Conservation (phyloP, 2,329 filamentous ascomycete species). For the Herpotrichia juniperi region DNA sequence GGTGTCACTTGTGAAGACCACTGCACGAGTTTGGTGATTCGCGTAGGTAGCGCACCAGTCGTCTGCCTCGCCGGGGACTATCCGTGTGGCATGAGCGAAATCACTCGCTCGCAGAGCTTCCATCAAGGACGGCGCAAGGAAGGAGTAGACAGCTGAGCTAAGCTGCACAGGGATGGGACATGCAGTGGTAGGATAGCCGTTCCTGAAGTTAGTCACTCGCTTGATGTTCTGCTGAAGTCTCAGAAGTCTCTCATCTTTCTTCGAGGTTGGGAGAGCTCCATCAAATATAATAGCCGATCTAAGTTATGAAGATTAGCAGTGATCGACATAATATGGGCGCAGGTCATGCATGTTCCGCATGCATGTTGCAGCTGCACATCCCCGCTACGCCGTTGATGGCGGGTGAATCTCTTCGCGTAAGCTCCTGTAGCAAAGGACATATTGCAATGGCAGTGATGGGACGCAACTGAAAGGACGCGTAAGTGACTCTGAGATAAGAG, state of each 20-base stretch:
- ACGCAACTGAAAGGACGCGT: background rate
- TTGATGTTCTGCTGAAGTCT: slow-evolving; percentile 65
- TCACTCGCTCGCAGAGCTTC: slow-evolving; percentile 65
- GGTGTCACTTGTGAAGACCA: slow-evolving; percentile 82
- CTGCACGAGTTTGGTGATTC: slow-evolving; percentile 60
- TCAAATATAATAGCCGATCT: slow-evolving; percentile 79
- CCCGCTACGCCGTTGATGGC: slow-evolving; percentile 17
- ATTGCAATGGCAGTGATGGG: slow-evolving; percentile 9
- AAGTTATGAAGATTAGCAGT: slow-evolving; percentile 21
- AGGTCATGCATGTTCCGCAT: slow-evolving; percentile 22
- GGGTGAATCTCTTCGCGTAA: slow-evolving; percentile 14
- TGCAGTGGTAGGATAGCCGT: slow-evolving; percentile 27
- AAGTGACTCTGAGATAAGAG: slow-evolving; percentile 18
- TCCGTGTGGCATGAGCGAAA: slow-evolving; percentile 52
- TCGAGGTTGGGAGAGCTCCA: slow-evolving; percentile 74
- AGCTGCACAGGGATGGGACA: slow-evolving; percentile 37
- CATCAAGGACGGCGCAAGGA: slow-evolving; percentile 78
- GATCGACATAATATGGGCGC: slow-evolving; percentile 18
- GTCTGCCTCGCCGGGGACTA: slow-evolving; percentile 88
- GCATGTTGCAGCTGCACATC: slow-evolving; percentile 11
- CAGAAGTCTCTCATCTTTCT: slow-evolving; percentile 65
- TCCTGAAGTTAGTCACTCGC: slow-evolving; percentile 60
- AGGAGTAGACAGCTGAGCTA: slow-evolving; percentile 60
- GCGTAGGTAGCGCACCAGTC: slow-evolving; percentile 74
- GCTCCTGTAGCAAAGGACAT: slow-evolving; percentile 3